These are phyloP conservation scores for Lentinula aciculospora DNA, from an alignment of 768 basidiomycete genomes.

Conservation along the genomic window DNA sequence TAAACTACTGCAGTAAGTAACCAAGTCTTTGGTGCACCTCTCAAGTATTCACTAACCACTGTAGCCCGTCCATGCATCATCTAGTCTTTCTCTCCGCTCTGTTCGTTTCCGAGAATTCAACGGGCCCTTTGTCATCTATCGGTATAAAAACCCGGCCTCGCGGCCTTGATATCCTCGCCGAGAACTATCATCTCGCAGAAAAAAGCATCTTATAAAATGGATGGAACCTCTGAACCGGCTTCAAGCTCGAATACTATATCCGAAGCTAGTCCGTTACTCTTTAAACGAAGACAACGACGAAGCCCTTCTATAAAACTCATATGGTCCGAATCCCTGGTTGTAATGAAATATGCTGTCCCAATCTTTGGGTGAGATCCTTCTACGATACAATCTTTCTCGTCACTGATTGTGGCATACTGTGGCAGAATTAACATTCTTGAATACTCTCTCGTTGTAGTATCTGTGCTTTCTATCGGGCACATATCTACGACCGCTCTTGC, in stretches of 20 bases:
- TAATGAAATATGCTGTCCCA: slow-evolving; percentile 62
- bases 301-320: slow-evolving; percentile 14
- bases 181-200: neutral
- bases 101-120: neutral
- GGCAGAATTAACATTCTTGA: slow-evolving; percentile 74
- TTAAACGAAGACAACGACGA: neutral
- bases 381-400: neutral
- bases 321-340: slow-evolving; percentile 54
- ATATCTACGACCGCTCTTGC: slow-evolving; percentile 87
- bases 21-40: too few species aligned
- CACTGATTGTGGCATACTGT: neutral
- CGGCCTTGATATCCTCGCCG: neutral
- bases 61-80: too few species aligned
- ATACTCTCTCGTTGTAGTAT: slow-evolving; percentile 78
- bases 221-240: neutral
- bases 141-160: neutral
- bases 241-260: neutral
- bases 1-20: too few species aligned
- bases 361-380: slow-evolving; percentile 55
- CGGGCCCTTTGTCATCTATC: neutral
- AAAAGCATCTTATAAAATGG: neutral
- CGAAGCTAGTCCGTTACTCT: neutral
- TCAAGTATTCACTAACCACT: too few species aligned
- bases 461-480: slow-evolving; percentile 87
- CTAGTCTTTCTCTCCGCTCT: too few species aligned